phyloP scores from a whole-genome alignment of 2,329 filamentous ascomycete species.

The Aspergillus clavatus region DNA sequence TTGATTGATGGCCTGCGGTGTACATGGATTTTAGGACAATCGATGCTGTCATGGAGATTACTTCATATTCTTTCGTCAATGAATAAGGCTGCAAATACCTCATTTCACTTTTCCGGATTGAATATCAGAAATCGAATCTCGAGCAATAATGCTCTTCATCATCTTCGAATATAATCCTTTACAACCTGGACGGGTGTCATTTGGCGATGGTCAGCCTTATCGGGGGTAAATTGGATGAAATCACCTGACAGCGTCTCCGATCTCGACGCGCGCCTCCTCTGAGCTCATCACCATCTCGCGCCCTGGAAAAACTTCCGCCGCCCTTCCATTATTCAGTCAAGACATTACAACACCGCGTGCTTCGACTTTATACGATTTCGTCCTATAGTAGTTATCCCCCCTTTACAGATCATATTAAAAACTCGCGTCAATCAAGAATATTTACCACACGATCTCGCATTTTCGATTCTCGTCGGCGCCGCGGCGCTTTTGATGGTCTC shows the following conservation, averaged over 20 bases:
- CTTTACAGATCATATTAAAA: too few relatives aligned
- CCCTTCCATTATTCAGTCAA: conserved; percentile 7
- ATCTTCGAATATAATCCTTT: too few relatives aligned
- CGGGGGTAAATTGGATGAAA: conserved; percentile 10
- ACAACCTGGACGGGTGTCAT: too few relatives aligned
- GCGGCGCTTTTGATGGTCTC: conserved; percentile 26
- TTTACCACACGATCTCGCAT: too few relatives aligned
- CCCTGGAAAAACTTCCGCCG: conserved; percentile 21
- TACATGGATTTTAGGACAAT: too few relatives aligned
- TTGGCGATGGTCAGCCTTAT: conserved; percentile 11
- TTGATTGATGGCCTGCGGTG: conserved; percentile 9
- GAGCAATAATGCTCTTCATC: too few relatives aligned
- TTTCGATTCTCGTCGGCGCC: conserved; percentile 15
- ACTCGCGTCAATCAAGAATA: too few relatives aligned
- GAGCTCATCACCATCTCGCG: conserved; percentile 27
- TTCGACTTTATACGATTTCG: not conserved
- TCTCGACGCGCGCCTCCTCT: conserved; percentile 30
- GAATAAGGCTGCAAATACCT: not conserved
- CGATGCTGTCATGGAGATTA: conserved; percentile 14
- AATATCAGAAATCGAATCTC: too few relatives aligned
- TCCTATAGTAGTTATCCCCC: not conserved
- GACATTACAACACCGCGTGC: not conserved
- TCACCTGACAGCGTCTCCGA: conserved; percentile 27
- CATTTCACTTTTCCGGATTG: not conserved
- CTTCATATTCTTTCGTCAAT: conserved; percentile 6